Base-by-base conservation (phyloP, 805 yeast species). In the Kuraishia molischiana region DNA sequence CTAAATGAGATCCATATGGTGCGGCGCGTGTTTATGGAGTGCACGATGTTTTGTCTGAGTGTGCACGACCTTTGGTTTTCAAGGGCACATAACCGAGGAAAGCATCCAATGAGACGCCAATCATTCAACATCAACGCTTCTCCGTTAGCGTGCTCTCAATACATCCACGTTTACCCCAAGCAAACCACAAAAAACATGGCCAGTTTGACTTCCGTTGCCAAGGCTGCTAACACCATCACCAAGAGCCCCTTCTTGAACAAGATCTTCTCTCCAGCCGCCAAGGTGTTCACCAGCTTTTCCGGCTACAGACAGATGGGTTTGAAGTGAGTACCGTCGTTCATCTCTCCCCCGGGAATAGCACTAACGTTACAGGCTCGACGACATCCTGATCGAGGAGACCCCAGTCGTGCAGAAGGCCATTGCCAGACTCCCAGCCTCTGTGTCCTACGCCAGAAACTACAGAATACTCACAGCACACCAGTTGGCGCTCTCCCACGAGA, bases 261-360 rank as follows among this genome's bases (percentile, higher is more conserved):
- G 58, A 60, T 89, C 48, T 69, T 84, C 46, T 72, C 80, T 24
- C 97, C 98, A 47, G 71, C 80, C 29, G 83, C 97, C 34, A 74
- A 79, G 55, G 67, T 75, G 50, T 89, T 81, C 65, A 67, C 74
- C 49, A 67, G 78, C 48, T 71, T 73, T 47, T 72, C 95, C 40
- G 97, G 97, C 42, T 92, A 92, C 84, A 84, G 97, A 72, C 77
- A 87, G 62, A 64, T 92, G 68, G 98, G 98, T 39, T 74, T 92
- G 53, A 85, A 67, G 69, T 63, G 51, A 38, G 56, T 50, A 29
- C 17, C 8, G 19, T 5, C 5, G 9, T 14, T 24, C 24, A 26
- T 9, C 19, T 38, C 20, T 36, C 6, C 5, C 21, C 19, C 18
- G 8, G 10, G 3, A 14, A 6, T 28, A 6, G 6, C 26, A 40